Evolutionary conservation across 306 rosid genomes (phyloP).

Genomic region (Ammopiptanthus mongolicus): DNA sequence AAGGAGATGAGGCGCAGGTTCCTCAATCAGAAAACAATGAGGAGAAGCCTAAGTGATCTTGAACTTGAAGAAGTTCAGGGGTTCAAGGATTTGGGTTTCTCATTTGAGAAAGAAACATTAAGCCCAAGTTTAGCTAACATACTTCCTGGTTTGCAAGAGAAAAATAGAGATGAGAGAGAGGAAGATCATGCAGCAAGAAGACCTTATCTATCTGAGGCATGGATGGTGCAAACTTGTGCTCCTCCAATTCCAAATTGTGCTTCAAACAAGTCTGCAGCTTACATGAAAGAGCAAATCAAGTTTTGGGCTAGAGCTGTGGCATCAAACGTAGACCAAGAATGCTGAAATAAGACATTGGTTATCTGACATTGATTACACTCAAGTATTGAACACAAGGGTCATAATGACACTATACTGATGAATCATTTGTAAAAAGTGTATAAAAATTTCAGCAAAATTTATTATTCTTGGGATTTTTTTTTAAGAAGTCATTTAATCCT

Average conservation of each 20-base stretch:
- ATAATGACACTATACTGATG: slow-evolving; percentile 11
- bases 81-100: slow-evolving; percentile 87
- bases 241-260: slow-evolving; percentile 66
- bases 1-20: slow-evolving; percentile 43
- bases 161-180: slow-evolving; percentile 41
- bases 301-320: slow-evolving; percentile 95
- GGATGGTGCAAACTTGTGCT: slow-evolving; percentile 57
- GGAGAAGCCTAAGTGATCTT: slow-evolving; percentile 73
- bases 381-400: slow-evolving; percentile 3
- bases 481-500: background rate
- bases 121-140: slow-evolving; percentile 63
- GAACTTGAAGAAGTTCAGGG: slow-evolving; percentile 86
- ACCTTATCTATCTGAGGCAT: slow-evolving; percentile 91
- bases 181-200: slow-evolving; percentile 41
- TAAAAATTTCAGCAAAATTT: background rate
- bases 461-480: slow-evolving; percentile 4
- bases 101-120: slow-evolving; percentile 62
- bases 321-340: slow-evolving; percentile 56
- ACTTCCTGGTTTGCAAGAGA: slow-evolving; percentile 79
- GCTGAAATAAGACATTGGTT: slow-evolving; percentile 19
- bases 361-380: background rate
- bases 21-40: slow-evolving; percentile 35
- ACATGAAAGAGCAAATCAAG: slow-evolving; percentile 75
- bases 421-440: slow-evolving; percentile 14
- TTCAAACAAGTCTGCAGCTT: slow-evolving; percentile 39